Evolutionary conservation across 371 early-diverging fungal genomes (phyloP), one percentile per base, ranked within the genome.

Genomic region (Syncephalastrum sp.): DNA sequence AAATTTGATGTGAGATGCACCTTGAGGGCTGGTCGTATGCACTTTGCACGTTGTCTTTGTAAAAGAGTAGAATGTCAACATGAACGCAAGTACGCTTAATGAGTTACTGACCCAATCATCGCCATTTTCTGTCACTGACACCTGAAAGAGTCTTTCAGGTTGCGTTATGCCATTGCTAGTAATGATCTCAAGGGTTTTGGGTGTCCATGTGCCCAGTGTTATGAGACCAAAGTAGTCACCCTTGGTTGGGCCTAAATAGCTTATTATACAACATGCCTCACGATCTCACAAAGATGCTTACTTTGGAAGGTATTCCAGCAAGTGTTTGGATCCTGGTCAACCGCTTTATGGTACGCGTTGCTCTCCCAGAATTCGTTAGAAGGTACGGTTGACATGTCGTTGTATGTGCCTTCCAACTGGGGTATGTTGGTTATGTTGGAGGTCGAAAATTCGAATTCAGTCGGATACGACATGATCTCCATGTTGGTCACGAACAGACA

Each of bases 401-500:
- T 17, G 43, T 56, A 56, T 14, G 41, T 42, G 4, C 12, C 16
- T 21, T 56, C 57, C 47, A 42, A 29, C 15, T 72, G 65, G 1
- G 63, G 68, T 47, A 75, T 67, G 8, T 56, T 68, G 44, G 69
- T 56, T 1, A 72, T 61, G 15, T 72, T 64, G 4, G 59, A 58
- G 16, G 61, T 70, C 49, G 58, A 61, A 60, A 65, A 81, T 70
- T 5, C 48, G 41, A n/a, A 74, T 66, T 42, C 62, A 55, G 42
- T 64, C 58, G 42, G 85, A 79, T 43, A 52, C 27, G 19, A 82
- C 75, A 64, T 77, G 23, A 82, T 76, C 16, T 81, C 82, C 54
- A 84, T 67, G 49, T 74, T 84, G 41, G 84, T 84, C 47, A 65
- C 69, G 23, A 85, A 81, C 44, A 85, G 57, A 53, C 84, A 83